phyloP scores from a whole-genome alignment of 352 stramenopile genomes.

The Pythium monospermum region DNA sequence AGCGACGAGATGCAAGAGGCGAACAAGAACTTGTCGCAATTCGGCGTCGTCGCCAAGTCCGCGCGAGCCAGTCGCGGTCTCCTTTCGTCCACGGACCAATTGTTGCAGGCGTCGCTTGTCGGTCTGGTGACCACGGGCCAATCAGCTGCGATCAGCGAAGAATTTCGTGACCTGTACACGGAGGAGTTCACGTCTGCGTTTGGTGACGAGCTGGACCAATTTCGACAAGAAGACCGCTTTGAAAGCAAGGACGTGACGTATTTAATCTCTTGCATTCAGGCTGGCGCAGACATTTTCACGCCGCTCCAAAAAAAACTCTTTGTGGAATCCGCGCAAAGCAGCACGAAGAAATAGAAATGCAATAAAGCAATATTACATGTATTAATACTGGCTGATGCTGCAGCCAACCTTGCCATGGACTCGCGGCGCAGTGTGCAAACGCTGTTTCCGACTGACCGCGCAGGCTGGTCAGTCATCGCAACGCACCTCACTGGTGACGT shows the following conservation, averaged over 20 bases:
- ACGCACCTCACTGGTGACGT: too few species aligned
- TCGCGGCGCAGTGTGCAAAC: too few species aligned
- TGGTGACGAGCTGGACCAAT: conserved; percentile 78
- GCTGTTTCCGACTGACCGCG: too few species aligned
- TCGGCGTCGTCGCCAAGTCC: conserved; percentile 48
- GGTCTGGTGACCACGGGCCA: conserved; percentile 14
- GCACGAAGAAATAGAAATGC: conserved; percentile 12
- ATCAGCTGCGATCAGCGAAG: conserved; percentile 27
- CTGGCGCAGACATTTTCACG: conserved; percentile 73
- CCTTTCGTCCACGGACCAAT: conserved; percentile 38
- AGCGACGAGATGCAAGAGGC: conserved; percentile 44
- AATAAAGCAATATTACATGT: not conserved
- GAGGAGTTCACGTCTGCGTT: conserved; percentile 82
- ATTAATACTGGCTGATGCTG: too few species aligned
- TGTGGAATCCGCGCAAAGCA: conserved; percentile 45
- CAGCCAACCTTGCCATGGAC: too few species aligned
- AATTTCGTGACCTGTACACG: conserved; percentile 80
- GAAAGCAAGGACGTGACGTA: conserved; percentile 83
- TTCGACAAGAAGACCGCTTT: conserved; percentile 83
- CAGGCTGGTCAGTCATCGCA: too few species aligned
- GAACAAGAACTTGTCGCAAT: conserved; percentile 37
- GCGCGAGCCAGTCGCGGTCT: conserved; percentile 47
- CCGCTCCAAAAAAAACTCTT: conserved; percentile 83
- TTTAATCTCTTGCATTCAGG: conserved; percentile 87
- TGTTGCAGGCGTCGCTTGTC: conserved; percentile 29